Evolutionary conservation across 257 asterid genomes (phyloP).

Genomic region (Fraxinus cuspidata): DNA sequence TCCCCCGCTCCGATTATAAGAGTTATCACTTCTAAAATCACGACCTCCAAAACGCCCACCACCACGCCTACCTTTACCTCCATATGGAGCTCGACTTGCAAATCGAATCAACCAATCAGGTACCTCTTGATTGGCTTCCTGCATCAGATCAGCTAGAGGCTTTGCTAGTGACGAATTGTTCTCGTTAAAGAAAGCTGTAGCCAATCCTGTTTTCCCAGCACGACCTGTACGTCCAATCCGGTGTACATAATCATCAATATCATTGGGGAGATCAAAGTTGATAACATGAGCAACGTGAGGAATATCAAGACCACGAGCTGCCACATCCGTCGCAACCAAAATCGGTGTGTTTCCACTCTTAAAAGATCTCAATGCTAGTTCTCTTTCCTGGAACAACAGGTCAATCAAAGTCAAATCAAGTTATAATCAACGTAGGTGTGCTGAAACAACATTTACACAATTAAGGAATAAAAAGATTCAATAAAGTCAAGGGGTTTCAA

Average conservation of each 20-base stretch:
- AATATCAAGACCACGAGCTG: slow-evolving; percentile 92
- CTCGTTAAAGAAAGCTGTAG: slow-evolving; percentile 86
- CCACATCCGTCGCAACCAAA: slow-evolving; percentile 87
- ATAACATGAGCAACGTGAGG: slow-evolving; percentile 82
- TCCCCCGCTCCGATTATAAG: slow-evolving; percentile 46
- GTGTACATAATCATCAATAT: slow-evolving; percentile 84
- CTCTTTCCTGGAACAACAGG: slow-evolving; percentile 65
- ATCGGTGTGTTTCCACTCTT: slow-evolving; percentile 84
- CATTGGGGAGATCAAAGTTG: slow-evolving; percentile 87
- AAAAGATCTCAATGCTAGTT: slow-evolving; percentile 72
- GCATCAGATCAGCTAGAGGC: slow-evolving; percentile 71
- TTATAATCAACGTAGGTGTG: background rate
- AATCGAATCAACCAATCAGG: slow-evolving; percentile 79
- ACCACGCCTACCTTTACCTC: slow-evolving; percentile 64
- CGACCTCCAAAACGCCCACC: slow-evolving; percentile 81
- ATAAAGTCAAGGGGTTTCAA: background rate
- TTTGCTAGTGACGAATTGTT: slow-evolving; percentile 63
- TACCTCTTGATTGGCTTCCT: slow-evolving; percentile 84
- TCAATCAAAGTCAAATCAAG: slow-evolving; percentile 9
- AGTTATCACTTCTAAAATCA: slow-evolving; percentile 68
- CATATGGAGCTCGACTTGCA: slow-evolving; percentile 65
- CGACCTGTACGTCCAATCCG: slow-evolving; percentile 91
- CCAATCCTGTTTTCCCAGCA: slow-evolving; percentile 85
- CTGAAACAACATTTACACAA: background rate
- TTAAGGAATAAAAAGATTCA: background rate